phyloP scores from a whole-genome alignment of 495 filamentous ascomycete genomes.

The Hypomontagnella submonticulosa region DNA sequence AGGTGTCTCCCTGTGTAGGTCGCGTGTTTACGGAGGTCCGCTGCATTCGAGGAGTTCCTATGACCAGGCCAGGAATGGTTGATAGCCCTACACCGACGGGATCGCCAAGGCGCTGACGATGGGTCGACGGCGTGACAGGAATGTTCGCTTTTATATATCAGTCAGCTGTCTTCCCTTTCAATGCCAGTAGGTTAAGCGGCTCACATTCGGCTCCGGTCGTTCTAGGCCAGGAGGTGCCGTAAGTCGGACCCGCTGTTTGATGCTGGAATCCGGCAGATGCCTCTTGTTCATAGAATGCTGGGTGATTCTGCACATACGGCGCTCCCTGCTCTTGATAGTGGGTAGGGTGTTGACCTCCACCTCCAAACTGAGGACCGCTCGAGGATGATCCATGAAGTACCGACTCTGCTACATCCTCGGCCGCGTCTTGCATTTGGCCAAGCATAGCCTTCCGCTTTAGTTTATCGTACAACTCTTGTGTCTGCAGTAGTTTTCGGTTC shows the following conservation, averaged over 20 bases:
- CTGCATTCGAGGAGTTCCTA: conserved; percentile 38
- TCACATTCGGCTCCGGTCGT: conserved; percentile 38
- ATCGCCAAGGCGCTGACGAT: conserved; percentile 45
- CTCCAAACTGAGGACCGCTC: conserved; percentile 6
- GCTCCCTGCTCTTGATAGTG: conserved; percentile 28
- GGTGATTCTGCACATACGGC: conserved; percentile 21
- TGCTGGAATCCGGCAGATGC: conserved; percentile 19
- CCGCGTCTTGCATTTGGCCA: conserved; percentile 75
- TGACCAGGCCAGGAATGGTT: conserved; percentile 45
- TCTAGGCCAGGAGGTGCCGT: conserved; percentile 34
- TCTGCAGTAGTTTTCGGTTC: conserved; percentile 76
- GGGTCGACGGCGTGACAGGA: conserved; percentile 48
- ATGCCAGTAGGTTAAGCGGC: not conserved
- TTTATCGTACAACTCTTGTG: conserved; percentile 84
- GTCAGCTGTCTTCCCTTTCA: not conserved
- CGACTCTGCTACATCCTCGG: conserved; percentile 72
- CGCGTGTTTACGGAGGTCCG: conserved; percentile 22
- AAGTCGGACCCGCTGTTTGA: conserved; percentile 20
- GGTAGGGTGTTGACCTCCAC: conserved; percentile 17
- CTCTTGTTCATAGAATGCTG: conserved; percentile 30
- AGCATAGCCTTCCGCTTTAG: conserved; percentile 79
- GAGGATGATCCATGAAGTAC: conserved; percentile 54
- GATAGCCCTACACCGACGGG: conserved; percentile 39
- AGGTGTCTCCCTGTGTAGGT: not conserved
- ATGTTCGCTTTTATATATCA: conserved; percentile 32